Evolutionary conservation across 495 filamentous ascomycete genomes (phyloP), one percentile per base, ranked within the genome.

Genomic region (Massariosphaeria phaeospora): DNA sequence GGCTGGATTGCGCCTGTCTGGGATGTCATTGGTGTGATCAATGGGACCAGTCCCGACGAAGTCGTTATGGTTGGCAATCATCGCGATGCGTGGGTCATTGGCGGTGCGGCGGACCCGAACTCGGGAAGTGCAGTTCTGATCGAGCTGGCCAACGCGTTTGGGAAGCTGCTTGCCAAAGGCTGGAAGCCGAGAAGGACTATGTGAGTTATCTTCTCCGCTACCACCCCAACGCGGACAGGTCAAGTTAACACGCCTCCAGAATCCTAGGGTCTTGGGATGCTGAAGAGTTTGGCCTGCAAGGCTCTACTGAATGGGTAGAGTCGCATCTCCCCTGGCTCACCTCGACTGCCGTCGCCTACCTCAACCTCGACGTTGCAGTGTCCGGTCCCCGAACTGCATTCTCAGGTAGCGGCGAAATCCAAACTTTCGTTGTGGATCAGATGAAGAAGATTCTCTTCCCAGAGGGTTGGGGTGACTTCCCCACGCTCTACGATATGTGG

Each of bases 361-460:
- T 87, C 31, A 86, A 87, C 62, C 73, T 86, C 18, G 84, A 86
- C 61, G 74, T 83, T 7, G 81, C 72, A 33, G 72, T 75, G 15
- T 57, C 69, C 24, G 81, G 82, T 2, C 62, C 66, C 1, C 38
- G 48, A 10, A 53, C 62, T 0, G 34, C 20, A 9, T 52, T 67
- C 20, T 47, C 61, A 8, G 64, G 64, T 4, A 52, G 48, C 35
- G 61, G 61, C 5, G 64, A 66, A 21, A 43, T 68, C 10, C 61
- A 68, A 30, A 36, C 34, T 0, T 56, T 67, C 20, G 61, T 54
- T 6, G 30, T 57, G 11, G 64, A 66, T 17, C 52, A 48, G 30
- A 65, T 65, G 64, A 58, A 65, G 48, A 66, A 66, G 39, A 51
- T 67, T 21, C 46, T 68, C 21, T 68, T 48, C 1, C 59, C 59